phyloP scores from a whole-genome alignment of 2,329 filamentous ascomycete genomes.

The Beauveria asiatica region DNA sequence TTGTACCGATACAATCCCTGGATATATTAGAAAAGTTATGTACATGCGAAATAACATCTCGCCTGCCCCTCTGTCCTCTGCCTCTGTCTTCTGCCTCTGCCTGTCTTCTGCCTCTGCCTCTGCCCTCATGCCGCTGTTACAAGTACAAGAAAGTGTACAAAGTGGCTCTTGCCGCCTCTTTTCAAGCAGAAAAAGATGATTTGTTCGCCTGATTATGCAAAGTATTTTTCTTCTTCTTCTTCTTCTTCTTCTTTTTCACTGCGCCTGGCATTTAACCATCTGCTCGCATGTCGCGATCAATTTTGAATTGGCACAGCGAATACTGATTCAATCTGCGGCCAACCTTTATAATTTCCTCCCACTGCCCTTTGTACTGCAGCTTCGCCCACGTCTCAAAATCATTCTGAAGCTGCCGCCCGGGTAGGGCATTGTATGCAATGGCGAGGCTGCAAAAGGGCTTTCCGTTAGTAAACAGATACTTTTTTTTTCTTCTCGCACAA shows the following conservation, averaged over 20 bases:
- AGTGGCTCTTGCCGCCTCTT: neutral
- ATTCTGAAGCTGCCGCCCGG: constrained; percentile 54
- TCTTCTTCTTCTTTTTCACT: too few species aligned
- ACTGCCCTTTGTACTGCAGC: constrained; percentile 57
- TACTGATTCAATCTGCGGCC: constrained; percentile 36
- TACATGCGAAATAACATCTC: neutral
- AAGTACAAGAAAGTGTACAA: neutral
- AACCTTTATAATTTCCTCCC: constrained; percentile 55
- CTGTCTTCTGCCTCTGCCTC: neutral
- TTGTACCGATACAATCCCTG: too few species aligned
- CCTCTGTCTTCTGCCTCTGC: neutral
- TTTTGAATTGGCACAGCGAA: constrained; percentile 41
- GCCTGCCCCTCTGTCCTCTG: neutral
- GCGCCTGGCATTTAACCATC: neutral
- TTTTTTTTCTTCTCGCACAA: neutral
- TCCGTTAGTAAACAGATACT: neutral
- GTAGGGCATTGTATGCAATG: constrained; percentile 57
- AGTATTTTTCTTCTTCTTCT: too few species aligned
- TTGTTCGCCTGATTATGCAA: neutral
- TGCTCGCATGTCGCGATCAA: constrained; percentile 39
- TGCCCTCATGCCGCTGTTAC: neutral
- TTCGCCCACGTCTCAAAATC: constrained; percentile 68
- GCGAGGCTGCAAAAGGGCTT: neutral
- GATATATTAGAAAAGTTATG: neutral
- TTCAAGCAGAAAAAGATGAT: neutral